Conservation (phyloP, 148 eudicot species). For the Cornus suecica region DNA sequence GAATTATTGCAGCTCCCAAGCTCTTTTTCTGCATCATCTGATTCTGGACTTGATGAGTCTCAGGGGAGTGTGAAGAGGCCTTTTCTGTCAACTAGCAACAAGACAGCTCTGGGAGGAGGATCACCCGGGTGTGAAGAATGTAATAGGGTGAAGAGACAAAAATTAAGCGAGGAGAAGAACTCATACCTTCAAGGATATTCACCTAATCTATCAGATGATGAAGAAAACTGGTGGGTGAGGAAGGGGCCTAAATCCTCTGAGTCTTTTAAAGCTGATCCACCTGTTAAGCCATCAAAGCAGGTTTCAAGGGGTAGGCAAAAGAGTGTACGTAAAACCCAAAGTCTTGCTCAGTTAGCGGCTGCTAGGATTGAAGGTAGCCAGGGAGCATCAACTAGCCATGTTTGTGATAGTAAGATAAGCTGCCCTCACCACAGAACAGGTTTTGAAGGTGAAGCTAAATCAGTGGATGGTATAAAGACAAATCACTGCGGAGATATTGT, state of each 20-base stretch:
- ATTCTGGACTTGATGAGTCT: constrained; percentile 47
- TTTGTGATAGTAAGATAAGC: constrained; percentile 74
- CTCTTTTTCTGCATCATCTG: constrained; percentile 26
- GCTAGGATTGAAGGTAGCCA: constrained; percentile 96
- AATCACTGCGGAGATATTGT: constrained; percentile 48
- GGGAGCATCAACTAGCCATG: constrained; percentile 98
- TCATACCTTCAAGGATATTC: constrained; percentile 40
- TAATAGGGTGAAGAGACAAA: constrained; percentile 72
- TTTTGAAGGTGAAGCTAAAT: constrained; percentile 54
- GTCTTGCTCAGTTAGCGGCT: constrained; percentile 86
- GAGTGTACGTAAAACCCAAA: constrained; percentile 85
- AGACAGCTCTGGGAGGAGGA: constrained; percentile 47
- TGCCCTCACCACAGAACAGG: constrained; percentile 80
- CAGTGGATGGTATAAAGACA: constrained; percentile 32
- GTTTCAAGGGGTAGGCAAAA: constrained; percentile 86
- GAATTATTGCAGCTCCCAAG: constrained; percentile 64
- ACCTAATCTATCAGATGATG: constrained; percentile 56
- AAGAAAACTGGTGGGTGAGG: constrained; percentile 89
- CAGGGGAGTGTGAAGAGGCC: constrained; percentile 56
- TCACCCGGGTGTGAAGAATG: constrained; percentile 97
- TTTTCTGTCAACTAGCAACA: constrained; percentile 31
- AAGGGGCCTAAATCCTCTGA: constrained; percentile 63
- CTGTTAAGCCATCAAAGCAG: constrained; percentile 78
- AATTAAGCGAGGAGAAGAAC: constrained; percentile 59
- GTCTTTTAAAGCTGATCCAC: constrained; percentile 59